phyloP scores from a whole-genome alignment of 2,329 filamentous ascomycete genomes.

The Monilinia fructicola region DNA sequence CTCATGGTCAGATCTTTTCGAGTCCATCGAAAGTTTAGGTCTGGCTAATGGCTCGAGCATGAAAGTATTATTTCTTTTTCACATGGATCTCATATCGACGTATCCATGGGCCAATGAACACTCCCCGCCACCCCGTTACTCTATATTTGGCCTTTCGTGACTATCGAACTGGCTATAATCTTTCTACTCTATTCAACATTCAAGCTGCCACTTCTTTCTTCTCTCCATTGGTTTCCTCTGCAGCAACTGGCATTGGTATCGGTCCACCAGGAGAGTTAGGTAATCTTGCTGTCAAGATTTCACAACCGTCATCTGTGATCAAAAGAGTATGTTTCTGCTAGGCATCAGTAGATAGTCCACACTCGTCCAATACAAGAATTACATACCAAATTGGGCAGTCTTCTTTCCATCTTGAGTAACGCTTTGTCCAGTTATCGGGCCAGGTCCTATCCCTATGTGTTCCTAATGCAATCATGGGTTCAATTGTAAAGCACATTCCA shows the following conservation, averaged over 20 bases:
- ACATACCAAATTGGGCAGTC: conserved; percentile 87
- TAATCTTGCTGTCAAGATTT: conserved; percentile 69
- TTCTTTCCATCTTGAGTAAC: conserved; percentile 84
- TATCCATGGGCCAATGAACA: background rate
- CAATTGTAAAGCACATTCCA: conserved; percentile 98
- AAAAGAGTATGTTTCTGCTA: conserved; percentile 75
- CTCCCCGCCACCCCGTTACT: background rate
- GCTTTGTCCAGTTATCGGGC: conserved; percentile 99
- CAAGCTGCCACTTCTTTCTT: conserved; percentile 17
- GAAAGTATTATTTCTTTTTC: background rate
- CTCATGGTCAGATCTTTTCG: background rate
- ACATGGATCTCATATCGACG: background rate
- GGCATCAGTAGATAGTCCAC: conserved; percentile 27
- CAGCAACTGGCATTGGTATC: conserved; percentile 45
- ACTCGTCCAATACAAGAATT: conserved; percentile 24
- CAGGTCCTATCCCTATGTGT: conserved; percentile 91
- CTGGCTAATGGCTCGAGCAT: background rate
- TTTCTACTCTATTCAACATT: background rate
- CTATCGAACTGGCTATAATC: conserved; percentile 3
- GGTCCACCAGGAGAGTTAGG: conserved; percentile 71
- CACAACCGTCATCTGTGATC: conserved; percentile 79
- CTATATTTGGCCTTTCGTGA: background rate
- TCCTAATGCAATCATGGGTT: conserved; percentile 95
- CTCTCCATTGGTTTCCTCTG: conserved; percentile 28
- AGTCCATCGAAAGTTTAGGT: background rate